Base-by-base conservation (phyloP, 768 basidiomycete genomes). In the Suillus spraguei region DNA sequence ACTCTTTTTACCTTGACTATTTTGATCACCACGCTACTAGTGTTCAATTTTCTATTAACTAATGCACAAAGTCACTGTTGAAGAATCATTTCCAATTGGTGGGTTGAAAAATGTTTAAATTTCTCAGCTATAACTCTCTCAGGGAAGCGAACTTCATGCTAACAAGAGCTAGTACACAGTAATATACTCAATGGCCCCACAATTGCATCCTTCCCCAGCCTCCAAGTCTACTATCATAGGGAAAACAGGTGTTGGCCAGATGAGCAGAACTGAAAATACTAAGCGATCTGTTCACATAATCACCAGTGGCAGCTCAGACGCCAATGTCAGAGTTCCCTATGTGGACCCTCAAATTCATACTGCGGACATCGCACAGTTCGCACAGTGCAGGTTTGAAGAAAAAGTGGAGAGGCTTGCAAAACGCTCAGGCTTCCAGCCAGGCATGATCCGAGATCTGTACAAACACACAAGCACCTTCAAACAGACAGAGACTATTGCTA, bases 151-250 rank as follows among this genome's bases (percentile, higher is more conserved):
- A n/a, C n/a, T n/a, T n/a, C n/a, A n/a, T n/a, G n/a, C n/a, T 44
- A 14, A 17, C 24, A 24, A 7, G 32, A 20, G 56, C 67, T 64
- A 38, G 75, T 70, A 64, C 52, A 49, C 44, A 20, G 39, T 46
- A 67, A 77, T 67, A 73, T 66, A 76, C 63, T 63, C 20, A n/a
- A 79, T 82, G 82, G 62, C 70, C 83, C 80, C 85, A 63, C 52
- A 41, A 32, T 70, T 83, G 47, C 47, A 49, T 14, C 24, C 24
- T 16, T 16, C 14, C 13, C n/a, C n/a, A n/a, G n/a, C n/a, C n/a
- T n/a, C n/a, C n/a, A 28, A 24, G 47, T 47, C 46, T 47, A 5
- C 46, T 22, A 2, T 47, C 5, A n/a, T n/a, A n/a, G 5, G 22
- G 22, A 22, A 47, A 47, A 47, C 13, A 11, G 46, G 46, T 0